phyloP scores from a whole-genome alignment of 768 basidiomycete genomes.

The Mrakia hoshinonis region DNA sequence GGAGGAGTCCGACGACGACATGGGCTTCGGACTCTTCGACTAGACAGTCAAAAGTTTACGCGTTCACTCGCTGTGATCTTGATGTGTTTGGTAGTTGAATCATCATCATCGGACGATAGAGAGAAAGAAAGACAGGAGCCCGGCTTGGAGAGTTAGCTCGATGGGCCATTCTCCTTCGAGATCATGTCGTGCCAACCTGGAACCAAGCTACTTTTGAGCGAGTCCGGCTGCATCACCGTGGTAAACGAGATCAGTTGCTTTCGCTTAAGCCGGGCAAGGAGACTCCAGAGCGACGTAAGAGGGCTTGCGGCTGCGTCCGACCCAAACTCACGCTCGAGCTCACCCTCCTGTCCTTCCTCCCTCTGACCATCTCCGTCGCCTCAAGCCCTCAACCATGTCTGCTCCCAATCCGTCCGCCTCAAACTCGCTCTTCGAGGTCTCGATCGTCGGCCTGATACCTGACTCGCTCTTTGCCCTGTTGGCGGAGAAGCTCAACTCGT shows the following conservation, averaged over 20 bases:
- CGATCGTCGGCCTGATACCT: slow-evolving; percentile 16
- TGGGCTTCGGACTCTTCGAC: slow-evolving; percentile 43
- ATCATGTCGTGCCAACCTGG: too few species aligned
- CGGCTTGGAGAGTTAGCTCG: not conserved
- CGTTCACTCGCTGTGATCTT: not conserved
- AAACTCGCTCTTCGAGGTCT: slow-evolving; percentile 7
- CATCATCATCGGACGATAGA: too few species aligned
- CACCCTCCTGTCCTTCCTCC: slow-evolving; percentile 1
- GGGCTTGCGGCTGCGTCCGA: too few species aligned
- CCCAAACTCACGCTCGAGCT: not conserved
- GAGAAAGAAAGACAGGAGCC: not conserved
- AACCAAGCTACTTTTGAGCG: too few species aligned
- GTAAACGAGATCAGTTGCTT: too few species aligned
- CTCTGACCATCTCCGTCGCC: not conserved
- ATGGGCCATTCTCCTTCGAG: too few species aligned
- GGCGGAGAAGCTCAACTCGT: not conserved
- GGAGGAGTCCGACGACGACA: slow-evolving; percentile 44
- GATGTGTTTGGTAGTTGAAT: not conserved
- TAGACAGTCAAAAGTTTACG: slow-evolving; percentile 31
- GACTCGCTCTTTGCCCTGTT: not conserved
- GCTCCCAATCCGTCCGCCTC: not conserved
- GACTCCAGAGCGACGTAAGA: too few species aligned
- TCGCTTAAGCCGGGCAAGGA: too few species aligned
- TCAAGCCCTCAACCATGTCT: not conserved
- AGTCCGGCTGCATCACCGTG: too few species aligned